Conservation (phyloP, 208 protist species). For the Crithidia bombi region DNA sequence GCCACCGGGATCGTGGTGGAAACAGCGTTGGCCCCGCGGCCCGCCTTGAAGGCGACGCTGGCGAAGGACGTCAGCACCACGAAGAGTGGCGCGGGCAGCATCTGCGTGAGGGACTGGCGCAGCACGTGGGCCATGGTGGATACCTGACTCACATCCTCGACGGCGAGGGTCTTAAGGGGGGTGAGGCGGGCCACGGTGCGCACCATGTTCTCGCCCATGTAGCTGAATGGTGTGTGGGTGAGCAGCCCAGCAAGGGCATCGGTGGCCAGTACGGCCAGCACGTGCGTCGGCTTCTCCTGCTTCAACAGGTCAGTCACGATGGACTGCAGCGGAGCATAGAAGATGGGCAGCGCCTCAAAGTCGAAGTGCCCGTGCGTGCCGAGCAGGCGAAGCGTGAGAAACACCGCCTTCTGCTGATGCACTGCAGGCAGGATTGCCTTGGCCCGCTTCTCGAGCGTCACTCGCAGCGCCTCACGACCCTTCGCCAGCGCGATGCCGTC, state of each 20-base stretch:
- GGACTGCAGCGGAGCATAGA: conserved; percentile 72
- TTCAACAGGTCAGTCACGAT: conserved; percentile 19
- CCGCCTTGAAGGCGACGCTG: conserved; percentile 84
- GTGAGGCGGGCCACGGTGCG: conserved; percentile 57
- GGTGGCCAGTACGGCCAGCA: conserved; percentile 54
- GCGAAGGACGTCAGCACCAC: conserved; percentile 75
- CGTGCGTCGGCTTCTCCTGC: conserved; percentile 37
- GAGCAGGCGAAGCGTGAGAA: conserved; percentile 70
- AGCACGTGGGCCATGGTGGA: conserved; percentile 65
- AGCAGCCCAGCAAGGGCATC: conserved; percentile 75
- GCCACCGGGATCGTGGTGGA: conserved; percentile 86
- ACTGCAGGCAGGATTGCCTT: conserved; percentile 38
- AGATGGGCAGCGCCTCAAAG: conserved; percentile 47
- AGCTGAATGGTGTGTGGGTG: conserved; percentile 57
- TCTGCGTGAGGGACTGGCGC: conserved; percentile 68
- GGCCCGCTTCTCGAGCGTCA: conserved; percentile 63
- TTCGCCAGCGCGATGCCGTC: conserved; percentile 78
- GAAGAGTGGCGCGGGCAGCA: conserved; percentile 86
- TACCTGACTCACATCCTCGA: conserved; percentile 68
- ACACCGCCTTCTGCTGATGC: conserved; percentile 54
- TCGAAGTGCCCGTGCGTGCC: conserved; percentile 69
- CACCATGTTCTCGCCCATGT: conserved; percentile 62
- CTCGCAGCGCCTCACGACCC: conserved; percentile 65
- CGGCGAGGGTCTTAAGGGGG: conserved; percentile 49
- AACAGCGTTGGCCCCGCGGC: conserved; percentile 68